Conservation (phyloP, 306 rosid genomes). For the Cicer cuneatum region DNA sequence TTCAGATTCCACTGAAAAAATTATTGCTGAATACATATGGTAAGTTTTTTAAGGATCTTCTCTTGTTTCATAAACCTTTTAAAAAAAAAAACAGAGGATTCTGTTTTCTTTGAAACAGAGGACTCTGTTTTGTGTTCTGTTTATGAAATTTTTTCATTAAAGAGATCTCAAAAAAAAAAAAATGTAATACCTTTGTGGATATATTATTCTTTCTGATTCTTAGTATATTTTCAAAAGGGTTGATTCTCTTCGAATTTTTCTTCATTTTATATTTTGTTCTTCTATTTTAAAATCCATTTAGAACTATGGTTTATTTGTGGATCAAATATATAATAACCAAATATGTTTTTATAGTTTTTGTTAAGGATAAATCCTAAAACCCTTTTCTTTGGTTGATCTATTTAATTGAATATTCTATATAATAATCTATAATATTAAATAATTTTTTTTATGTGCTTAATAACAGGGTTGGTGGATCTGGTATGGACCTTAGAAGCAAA, state of each 20-base stretch:
- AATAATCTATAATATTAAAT: not conserved
- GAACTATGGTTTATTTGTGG: not conserved
- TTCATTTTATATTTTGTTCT: not conserved
- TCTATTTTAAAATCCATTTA: not conserved
- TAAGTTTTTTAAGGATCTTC: conserved; percentile 41
- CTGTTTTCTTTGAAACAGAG: conserved; percentile 32
- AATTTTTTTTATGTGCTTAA: not conserved
- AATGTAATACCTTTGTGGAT: conserved; percentile 14
- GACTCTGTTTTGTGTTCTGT: conserved; percentile 34
- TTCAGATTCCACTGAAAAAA: conserved; percentile 51
- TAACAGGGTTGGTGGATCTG: conserved; percentile 80
- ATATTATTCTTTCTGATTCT: conserved; percentile 37
- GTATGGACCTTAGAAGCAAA: conserved; percentile 72
- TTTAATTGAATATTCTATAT: not conserved
- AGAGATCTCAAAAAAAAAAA: not conserved
- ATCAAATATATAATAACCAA: not conserved
- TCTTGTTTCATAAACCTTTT: not conserved
- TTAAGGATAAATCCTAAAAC: not conserved
- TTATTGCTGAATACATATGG: conserved; percentile 81
- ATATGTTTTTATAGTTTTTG: not conserved
- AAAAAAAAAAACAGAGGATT: conserved; percentile 38
- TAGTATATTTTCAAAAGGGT: conserved; percentile 25
- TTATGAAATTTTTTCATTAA: not conserved
- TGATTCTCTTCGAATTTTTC: conserved; percentile 30
- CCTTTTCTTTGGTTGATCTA: conserved; percentile 30